These are phyloP conservation scores for Raphanus sativus DNA, from an alignment of 345 rosid species.

Conservation along the genomic window DNA sequence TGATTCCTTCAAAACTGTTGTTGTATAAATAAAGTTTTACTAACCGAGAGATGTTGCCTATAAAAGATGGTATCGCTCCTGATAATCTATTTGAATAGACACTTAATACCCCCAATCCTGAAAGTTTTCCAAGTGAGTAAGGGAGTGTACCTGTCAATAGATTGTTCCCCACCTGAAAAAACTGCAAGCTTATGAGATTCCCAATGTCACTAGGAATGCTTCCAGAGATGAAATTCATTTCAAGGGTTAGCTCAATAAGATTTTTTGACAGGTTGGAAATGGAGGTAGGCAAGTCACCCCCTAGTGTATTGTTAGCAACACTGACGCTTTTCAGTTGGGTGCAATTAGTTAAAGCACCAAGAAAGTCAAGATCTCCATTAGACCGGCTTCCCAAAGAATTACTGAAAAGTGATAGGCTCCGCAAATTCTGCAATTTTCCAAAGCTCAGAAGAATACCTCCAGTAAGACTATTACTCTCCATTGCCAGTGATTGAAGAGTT, in stretches of 20 bases:
- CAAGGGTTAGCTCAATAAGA: not conserved
- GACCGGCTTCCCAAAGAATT: not conserved
- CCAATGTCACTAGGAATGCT: not conserved
- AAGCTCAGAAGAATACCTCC: not conserved
- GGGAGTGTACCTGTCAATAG: not conserved
- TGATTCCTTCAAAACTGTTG: not conserved
- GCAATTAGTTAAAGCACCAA: conserved; percentile 10
- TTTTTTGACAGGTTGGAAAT: not conserved
- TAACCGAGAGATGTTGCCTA: not conserved
- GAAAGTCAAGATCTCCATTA: not conserved
- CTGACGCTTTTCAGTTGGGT: not conserved
- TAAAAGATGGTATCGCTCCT: not conserved
- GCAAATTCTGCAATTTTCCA: not conserved
- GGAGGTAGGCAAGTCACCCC: not conserved
- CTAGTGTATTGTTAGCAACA: not conserved
- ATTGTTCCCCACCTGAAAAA: not conserved
- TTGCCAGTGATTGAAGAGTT: not conserved
- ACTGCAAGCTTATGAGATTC: not conserved
- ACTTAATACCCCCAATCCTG: not conserved
- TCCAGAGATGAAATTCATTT: not conserved
- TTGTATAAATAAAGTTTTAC: not conserved
- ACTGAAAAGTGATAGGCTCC: not conserved
- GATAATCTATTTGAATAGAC: not conserved
- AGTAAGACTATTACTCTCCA: not conserved
- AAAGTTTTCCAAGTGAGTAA: not conserved